Evolutionary conservation across 2,329 filamentous ascomycete species (phyloP), one percentile per base, ranked within the genome.

Genomic region (Tolypocladium endophyticum): DNA sequence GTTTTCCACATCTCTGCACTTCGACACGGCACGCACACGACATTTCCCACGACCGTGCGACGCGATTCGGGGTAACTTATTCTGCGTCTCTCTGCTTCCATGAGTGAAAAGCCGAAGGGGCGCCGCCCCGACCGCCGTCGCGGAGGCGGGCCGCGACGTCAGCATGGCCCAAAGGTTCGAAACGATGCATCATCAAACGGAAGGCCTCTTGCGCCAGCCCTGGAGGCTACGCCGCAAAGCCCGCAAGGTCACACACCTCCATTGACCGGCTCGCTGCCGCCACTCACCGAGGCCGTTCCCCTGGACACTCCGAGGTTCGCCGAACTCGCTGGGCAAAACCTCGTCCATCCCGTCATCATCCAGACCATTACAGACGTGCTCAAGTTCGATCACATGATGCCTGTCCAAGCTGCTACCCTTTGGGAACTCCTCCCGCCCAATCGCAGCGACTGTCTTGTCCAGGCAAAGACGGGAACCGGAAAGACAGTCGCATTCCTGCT

Each of bases 381-480:
- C 66, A 73, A 76, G 63, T 81, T 81, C 64, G 71, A 79, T 62
- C 73, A 76, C 68, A 82, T 83, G 81, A 81, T 79, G 61, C 79
- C 80, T 16, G 81, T 83, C 2, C 81, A 83, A 70, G 77, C 80
- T 20, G 77, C 79, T 20, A 81, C 80, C 3, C 71, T 83, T 16
- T 69, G 73, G 61, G 73, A 76, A 57, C 74, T 82, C 59, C 74
- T 81, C 14, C 74, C 76, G n/a, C 74, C 75, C 0, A 72, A 72
- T 57, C 72, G 74, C 33, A 70, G 66, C 57, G 81, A 83, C 67
- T 77, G 85, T 61, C 77, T 95, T 61, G 90, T 90, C 8, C 90
- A 94, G 73, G 90, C 90, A 57, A 92, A 89, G 76, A 95, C 90
- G 0, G 90, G 90, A 64, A 95, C 91, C 0, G 90, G 90, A 66